Evolutionary conservation across 129 eudicot species (phyloP), one percentile per base, ranked within the genome.

Genomic region (Silybum marianum): DNA sequence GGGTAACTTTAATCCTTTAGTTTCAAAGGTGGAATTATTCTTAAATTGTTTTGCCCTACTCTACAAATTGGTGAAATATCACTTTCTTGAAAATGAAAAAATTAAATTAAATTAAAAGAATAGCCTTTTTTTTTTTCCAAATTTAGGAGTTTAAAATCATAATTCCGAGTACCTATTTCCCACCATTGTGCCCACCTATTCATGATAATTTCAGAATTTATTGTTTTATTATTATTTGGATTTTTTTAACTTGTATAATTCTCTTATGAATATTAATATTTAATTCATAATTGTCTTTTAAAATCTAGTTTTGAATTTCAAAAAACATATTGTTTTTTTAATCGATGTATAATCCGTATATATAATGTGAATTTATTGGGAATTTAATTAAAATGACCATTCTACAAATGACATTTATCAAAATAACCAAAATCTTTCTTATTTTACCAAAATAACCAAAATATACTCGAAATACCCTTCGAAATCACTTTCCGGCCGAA

Each of bases 1-100:
- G 73, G 82, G 86, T 51, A 39, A 60, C 40, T 69, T 58, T 38
- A 71, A 63, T 60, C 72, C 78, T 40, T 9, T 71, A 71, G 74
- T 48, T 62, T 76, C 74, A 51, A 18, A 58, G 10, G 39, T 62
- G 42, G 74, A 78, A 58, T 71, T 58, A 72, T 77, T 71, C 86
- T 72, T 83, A 72, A 39, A 72, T 73, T 78, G 83, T 30, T 83
- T 72, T 78, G 79, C 75, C 86, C 86, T 78, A 71, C 83, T 83
- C 79, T 78, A 83, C 75, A 13, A 60, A 83, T 44, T 72, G 86
- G 83, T 83, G 86, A 83, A 77, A 83, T 83, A 83, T 83, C 86
- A 73, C 86, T 83, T 78, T 78, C 83, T 72, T 71, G 5, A 12
- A 22, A 42, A 72, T 19, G 42, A 16, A 73, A 21, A 54, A 80